Evolutionary conservation across 495 filamentous ascomycete genomes (phyloP).

Genomic region (Pseudomonodictys pantanalensis): DNA sequence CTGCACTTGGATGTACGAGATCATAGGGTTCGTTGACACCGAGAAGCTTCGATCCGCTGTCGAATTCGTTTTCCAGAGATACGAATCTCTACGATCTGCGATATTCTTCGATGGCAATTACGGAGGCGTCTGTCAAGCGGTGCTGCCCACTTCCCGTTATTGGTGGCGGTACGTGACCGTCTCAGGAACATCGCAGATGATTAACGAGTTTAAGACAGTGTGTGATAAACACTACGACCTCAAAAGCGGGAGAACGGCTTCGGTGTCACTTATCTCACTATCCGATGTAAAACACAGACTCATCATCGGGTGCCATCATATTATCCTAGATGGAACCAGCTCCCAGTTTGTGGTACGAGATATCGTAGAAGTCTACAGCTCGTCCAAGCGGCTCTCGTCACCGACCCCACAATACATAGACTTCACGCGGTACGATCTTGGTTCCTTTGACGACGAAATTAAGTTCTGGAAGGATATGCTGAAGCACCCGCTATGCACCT

Average conservation of each 20-base stretch:
- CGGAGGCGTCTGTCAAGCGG: too few species aligned
- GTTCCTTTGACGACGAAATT: neutral
- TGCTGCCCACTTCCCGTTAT: too few species aligned
- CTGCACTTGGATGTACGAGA: neutral
- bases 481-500: neutral
- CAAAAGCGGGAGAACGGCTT: neutral
- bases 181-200: too few species aligned
- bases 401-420: neutral
- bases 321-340: neutral
- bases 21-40: neutral
- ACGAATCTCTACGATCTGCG: too few species aligned
- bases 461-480: neutral
- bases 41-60: too few species aligned
- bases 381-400: neutral
- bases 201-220: too few species aligned
- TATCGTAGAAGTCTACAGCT: neutral
- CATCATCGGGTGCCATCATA: constrained; percentile 7
- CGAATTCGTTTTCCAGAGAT: too few species aligned
- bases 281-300: neutral
- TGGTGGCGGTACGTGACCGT: too few species aligned
- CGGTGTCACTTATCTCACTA: neutral
- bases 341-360: neutral
- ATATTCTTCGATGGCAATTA: too few species aligned
- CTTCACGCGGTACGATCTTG: neutral
- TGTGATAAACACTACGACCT: neutral